Evolutionary conservation across 768 basidiomycete genomes (phyloP), one percentile per base, ranked within the genome.

Genomic region (Tephrocybe sp.): DNA sequence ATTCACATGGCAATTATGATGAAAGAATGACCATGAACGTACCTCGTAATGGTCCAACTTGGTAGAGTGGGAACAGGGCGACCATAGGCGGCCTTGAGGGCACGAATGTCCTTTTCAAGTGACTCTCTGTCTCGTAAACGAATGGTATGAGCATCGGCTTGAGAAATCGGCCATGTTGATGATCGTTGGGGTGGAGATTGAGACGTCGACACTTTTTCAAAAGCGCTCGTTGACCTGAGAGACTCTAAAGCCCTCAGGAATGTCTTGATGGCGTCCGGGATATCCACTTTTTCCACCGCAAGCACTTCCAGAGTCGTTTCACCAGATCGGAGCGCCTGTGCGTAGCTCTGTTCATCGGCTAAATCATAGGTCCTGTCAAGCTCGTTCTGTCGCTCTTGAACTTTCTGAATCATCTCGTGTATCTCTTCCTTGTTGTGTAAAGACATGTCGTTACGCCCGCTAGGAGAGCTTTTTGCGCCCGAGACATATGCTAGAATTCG

Each of bases 11-110:
- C n/a, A n/a, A 19, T 38, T 10, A 5, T 34, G 8, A n/a, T 40
- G 15, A 24, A 37, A n/a, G 16, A 23, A 34, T 33, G 33, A 19
- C 9, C n/a, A 19, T 41, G 16, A 44, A 40, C 67, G 29, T 53
- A 79, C 81, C 72, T 70, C 1, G 88, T 88, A 54, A 89, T 88
- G 2, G 87, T 87, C 87, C 88, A 90, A 55, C 71, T 78, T 0
- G 87, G 87, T 30, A 88, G 57, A 40, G 64, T 69, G 23, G 66
- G 47, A 6, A 55, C 29, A 9, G 43, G 43, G 13, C 45, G 25
- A 23, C 40, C 34, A 30, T 49, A 46, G 18, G 44, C 43, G 16
- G 22, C 25, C 38, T 50, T 49, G 1, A 53, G 41, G 1, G 37
- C 31, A 27, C 34, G 41, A 16, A 45, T 38, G 31, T 53, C 55